Conservation (phyloP, 768 basidiomycete genomes). For the Pleurotus djamor region DNA sequence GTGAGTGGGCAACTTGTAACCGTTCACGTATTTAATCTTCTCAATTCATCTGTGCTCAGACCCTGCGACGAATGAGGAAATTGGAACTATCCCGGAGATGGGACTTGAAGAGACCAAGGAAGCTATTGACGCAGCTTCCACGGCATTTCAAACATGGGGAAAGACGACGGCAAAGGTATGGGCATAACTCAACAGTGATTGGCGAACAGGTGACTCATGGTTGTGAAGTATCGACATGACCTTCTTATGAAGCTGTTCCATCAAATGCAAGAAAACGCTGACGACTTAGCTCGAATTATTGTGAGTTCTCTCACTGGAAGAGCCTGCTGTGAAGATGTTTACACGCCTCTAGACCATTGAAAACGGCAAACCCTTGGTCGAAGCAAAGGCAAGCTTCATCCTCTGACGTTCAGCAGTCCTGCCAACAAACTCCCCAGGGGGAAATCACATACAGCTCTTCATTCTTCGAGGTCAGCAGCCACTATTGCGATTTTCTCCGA, state of each 20-base stretch:
- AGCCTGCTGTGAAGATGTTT: too few species aligned
- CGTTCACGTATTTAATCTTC: neutral
- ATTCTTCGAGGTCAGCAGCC: constrained; percentile 65
- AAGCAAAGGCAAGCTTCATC: constrained; percentile 59
- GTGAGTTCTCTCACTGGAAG: constrained; percentile 37
- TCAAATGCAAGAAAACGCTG: constrained; percentile 80
- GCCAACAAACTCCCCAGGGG: constrained; percentile 37
- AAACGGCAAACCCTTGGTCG: constrained; percentile 89
- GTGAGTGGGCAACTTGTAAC: constrained; percentile 41
- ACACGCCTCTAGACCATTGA: constrained; percentile 68
- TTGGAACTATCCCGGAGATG: constrained; percentile 91
- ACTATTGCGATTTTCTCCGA: neutral
- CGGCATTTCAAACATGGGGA: constrained; percentile 84
- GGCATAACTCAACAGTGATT: constrained; percentile 9
- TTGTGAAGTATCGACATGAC: constrained; percentile 71
- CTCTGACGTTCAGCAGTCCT: too few species aligned
- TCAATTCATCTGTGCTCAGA: constrained; percentile 41
- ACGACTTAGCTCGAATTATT: constrained; percentile 86
- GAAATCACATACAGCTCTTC: constrained; percentile 87
- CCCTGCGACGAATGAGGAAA: constrained; percentile 80
- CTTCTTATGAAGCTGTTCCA: constrained; percentile 75
- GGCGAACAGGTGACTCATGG: neutral
- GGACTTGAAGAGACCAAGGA: constrained; percentile 77
- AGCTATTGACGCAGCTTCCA: constrained; percentile 80
- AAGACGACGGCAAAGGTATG: constrained; percentile 84